Base-by-base conservation (phyloP, 257 asterid genomes). In the Solanum boliviense region DNA sequence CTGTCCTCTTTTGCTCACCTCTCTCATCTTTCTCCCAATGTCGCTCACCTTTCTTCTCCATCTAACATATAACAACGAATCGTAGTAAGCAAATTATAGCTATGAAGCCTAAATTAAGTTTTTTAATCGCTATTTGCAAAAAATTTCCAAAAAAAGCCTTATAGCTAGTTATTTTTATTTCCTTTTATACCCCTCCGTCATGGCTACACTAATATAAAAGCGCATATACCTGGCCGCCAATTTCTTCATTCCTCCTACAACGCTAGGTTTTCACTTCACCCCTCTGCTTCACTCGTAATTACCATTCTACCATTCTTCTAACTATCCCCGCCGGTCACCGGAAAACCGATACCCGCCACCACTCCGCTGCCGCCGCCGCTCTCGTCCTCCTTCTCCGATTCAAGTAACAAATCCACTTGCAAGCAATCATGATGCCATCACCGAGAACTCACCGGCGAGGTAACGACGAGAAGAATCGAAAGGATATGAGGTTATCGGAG, bases 301-400 rank as follows among this genome's bases (percentile, higher is more conserved):
- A 41, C 87, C 7, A 71, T 11, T 60, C 44, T 75, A 3, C 85
- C 83, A 39, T 60, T 74, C 46, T 35, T 79, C 46, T 20, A 34
- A 10, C 88, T 92, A 86, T 88, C 89, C 86, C 89, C 25, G 93
- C 89, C 90, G 90, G 86, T 74, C 87, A 38, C 91, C 89, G 91
- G 91, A 56, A 91, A 88, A 32, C 90, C 81, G 92, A 91, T 91
- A 91, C 90, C 89, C 84, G 86, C 86, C 92, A 93, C 87, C 88
- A 92, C 68, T 62, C 89, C 93, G 86, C 0, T 27, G 1, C 13
- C 85, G 38, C 67, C 65, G n/a, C 18, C 20, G 20, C 20, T 4
- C 56, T 52, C 23, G 23, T 23, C 0, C 9, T 52, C 62, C 60
- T 2, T 52, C 9, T 56, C 10, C n/a, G 65, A 56, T 56, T 56